These are phyloP conservation scores for Leishmania tarentolae DNA, from an alignment of 208 protist species.

Conservation along the genomic window DNA sequence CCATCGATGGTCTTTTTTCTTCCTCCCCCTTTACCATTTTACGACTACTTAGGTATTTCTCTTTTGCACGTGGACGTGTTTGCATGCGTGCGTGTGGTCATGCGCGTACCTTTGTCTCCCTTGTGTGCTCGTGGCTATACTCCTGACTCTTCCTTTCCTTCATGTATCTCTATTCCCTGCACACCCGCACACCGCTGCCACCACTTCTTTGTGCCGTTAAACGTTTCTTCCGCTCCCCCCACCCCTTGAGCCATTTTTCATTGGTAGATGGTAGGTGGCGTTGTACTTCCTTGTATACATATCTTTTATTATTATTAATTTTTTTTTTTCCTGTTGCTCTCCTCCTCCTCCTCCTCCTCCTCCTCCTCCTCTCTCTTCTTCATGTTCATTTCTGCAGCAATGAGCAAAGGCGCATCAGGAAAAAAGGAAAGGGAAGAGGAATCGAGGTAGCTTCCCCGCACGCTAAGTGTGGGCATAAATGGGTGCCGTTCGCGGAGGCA, in stretches of 20 bases:
- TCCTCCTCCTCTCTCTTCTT: not conserved
- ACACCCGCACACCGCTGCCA: not conserved
- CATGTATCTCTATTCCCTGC: not conserved
- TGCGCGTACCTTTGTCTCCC: not conserved
- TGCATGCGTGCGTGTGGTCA: not conserved
- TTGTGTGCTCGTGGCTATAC: not conserved
- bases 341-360: too few relatives aligned
- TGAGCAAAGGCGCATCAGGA: not conserved
- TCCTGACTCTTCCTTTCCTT: not conserved
- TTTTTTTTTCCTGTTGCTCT: not conserved
- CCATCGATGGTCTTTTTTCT: not conserved
- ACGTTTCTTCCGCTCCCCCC: not conserved
- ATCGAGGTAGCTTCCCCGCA: not conserved
- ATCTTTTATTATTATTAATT: not conserved
- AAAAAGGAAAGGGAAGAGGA: conserved; percentile 5
- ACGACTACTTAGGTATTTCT: not conserved
- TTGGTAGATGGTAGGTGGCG: not conserved
- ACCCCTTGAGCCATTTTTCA: not conserved
- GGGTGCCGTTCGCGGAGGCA: not conserved
- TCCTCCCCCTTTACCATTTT: too few relatives aligned
- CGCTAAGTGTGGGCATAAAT: not conserved
- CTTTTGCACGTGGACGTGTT: not conserved
- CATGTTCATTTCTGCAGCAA: not conserved
- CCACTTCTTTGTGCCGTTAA: not conserved
- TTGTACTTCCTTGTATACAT: not conserved